These are phyloP conservation scores for Pisolithus marmoratus DNA, from an alignment of 768 basidiomycete species.

Conservation along the genomic window DNA sequence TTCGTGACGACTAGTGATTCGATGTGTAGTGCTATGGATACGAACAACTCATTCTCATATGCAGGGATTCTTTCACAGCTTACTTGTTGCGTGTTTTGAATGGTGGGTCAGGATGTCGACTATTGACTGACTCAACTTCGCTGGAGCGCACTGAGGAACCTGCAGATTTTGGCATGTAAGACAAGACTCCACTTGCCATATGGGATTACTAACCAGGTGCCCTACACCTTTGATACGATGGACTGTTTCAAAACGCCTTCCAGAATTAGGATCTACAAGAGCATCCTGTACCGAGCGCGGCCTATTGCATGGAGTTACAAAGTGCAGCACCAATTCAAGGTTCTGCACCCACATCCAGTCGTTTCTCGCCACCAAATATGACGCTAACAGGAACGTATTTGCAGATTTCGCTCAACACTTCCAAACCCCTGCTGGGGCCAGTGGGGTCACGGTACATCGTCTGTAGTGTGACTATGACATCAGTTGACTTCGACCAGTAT, in stretches of 20 bases:
- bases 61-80: not conserved
- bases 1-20: not conserved
- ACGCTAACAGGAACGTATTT: constrained; percentile 44
- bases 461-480: constrained; percentile 24
- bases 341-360: constrained; percentile 45
- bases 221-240: constrained; percentile 22
- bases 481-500: not conserved
- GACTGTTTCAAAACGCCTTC: constrained; percentile 19
- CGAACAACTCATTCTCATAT: not conserved
- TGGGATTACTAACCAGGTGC: constrained; percentile 25
- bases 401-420: constrained; percentile 38
- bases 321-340: not conserved
- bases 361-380: constrained; percentile 42
- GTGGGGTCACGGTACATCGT: constrained; percentile 59
- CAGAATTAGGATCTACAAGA: constrained; percentile 20
- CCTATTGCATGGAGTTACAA: constrained; percentile 9
- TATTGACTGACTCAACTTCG: constrained; percentile 19
- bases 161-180: constrained; percentile 1
- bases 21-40: not conserved
- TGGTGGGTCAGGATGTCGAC: constrained; percentile 17
- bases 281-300: constrained; percentile 28
- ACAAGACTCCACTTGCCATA: not conserved
- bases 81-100: not conserved
- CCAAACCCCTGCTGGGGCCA: constrained; percentile 49
- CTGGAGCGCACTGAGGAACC: constrained; percentile 25